These are phyloP conservation scores for Penicillium cosmopolitanum DNA, from an alignment of 495 filamentous ascomycete genomes.

Conservation along the genomic window DNA sequence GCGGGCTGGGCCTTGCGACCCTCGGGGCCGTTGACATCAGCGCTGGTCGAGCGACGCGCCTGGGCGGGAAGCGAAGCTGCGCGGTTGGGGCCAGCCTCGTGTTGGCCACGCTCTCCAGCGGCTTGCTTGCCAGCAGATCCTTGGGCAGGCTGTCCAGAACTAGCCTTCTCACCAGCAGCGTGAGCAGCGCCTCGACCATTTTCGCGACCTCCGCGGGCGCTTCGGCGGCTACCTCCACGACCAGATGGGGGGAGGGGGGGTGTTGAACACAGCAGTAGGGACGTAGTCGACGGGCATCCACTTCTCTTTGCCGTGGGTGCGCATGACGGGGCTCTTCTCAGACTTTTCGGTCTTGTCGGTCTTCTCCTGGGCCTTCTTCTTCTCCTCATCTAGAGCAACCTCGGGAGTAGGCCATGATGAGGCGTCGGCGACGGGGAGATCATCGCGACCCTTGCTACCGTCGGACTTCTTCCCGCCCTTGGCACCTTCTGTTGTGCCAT, in stretches of 20 bases:
- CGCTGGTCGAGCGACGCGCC: conserved; percentile 41
- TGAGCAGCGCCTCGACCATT: conserved; percentile 56
- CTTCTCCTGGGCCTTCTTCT: conserved; percentile 68
- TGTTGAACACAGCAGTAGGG: conserved; percentile 81
- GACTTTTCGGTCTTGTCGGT: conserved; percentile 70
- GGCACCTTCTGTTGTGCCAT: conserved; percentile 30
- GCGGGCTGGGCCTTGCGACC: conserved; percentile 37
- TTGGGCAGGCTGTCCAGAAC: conserved; percentile 34
- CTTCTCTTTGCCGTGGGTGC: conserved; percentile 67
- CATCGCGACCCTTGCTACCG: conserved; percentile 48
- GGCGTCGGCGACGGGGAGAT: conserved; percentile 68
- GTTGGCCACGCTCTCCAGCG: conserved; percentile 42
- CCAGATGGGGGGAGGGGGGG: conserved; percentile 67
- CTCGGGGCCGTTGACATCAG: conserved; percentile 38
- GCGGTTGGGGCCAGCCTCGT: conserved; percentile 41
- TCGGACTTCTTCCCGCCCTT: conserved; percentile 50
- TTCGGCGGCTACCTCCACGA: conserved; percentile 62
- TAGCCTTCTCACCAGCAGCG: conserved; percentile 53
- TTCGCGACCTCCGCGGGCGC: conserved; percentile 56
- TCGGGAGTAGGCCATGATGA: conserved; percentile 90
- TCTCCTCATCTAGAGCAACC: conserved; percentile 71
- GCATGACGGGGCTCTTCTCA: conserved; percentile 56
- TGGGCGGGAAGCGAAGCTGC: conserved; percentile 49
- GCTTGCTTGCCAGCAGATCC: conserved; percentile 38
- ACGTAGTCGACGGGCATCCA: conserved; percentile 75